Conservation (phyloP, 768 basidiomycete species). For the Cystofilobasidium capitatum region DNA sequence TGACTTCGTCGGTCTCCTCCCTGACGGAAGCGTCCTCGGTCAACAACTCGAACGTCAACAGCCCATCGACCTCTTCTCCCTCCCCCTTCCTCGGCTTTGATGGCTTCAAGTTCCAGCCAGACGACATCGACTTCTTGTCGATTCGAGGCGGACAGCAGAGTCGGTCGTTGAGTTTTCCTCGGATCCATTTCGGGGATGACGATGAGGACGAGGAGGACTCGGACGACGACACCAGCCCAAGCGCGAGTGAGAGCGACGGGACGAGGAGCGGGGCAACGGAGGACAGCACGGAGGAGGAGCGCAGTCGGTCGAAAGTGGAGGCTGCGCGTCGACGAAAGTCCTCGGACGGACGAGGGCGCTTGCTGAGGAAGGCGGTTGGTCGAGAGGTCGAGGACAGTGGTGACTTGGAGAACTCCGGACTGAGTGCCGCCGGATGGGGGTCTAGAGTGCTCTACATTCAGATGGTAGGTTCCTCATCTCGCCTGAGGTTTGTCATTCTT, state of each 20-base stretch:
- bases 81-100: conserved; percentile 26
- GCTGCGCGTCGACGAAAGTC: background rate
- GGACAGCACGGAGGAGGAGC: conserved; percentile 17
- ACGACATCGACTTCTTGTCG: conserved; percentile 52
- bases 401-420: background rate
- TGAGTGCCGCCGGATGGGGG: conserved; percentile 23
- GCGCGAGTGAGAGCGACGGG: conserved; percentile 1
- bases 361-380: background rate
- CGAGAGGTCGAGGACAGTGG: background rate
- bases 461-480: conserved; percentile 53
- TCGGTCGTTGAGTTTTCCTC: conserved; percentile 61
- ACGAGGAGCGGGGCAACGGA: background rate
- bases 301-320: conserved; percentile 1
- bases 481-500: background rate
- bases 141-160: conserved; percentile 35
- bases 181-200: conserved; percentile 61
- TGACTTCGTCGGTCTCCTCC: conserved; percentile 20
- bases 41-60: background rate
- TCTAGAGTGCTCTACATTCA: conserved; percentile 76
- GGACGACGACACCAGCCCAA: conserved; percentile 12
- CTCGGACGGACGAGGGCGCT: background rate
- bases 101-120: conserved; percentile 54
- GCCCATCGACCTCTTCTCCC: background rate
- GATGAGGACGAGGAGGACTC: conserved; percentile 29
- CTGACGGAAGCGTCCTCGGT: conserved; percentile 1